Evolutionary conservation across 1,284 basidiomycete species (phyloP), one percentile per base, ranked within the genome.

Genomic region (Ganoderma lingzhi): DNA sequence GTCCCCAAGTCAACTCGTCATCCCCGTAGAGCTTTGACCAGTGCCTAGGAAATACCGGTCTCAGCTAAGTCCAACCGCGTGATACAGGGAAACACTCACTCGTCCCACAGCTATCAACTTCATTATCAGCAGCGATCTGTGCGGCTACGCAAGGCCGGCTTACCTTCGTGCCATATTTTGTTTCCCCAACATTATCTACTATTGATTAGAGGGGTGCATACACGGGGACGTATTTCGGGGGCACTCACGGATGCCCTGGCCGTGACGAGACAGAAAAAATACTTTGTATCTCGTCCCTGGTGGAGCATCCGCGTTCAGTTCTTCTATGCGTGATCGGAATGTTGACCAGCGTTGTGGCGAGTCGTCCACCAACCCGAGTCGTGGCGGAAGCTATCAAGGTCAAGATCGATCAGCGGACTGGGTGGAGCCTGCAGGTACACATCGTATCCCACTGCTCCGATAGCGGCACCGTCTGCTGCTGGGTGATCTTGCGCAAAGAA

Each of bases 1-100:
- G 94, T 42, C 94, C 94, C 94, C 95, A 96, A 0, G 82, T 84
- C 12, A 95, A 82, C 65, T 92, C 86, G 14, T 84, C 92, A 74
- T 97, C 93, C 0, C 89, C 89, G 60, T 91, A 82, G 28, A 92
- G 77, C 74, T 87, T 89, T 0, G 93, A 87, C 90, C 90, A 96
- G 70, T 32, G 64, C 28, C 72, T 72, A 53, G n/a, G 12, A 0
- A 37, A 1, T 17, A n/a, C 32, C 19, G 15, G 8, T 2, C 1
- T 28, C 9, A 35, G 17, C 19, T 15, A n/a, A 0, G 14, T n/a
- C 32, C 41, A 15, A 3, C 9, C 19, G 3, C 45, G n/a, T 5
- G 15, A 8, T 9, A 3, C 6, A 17, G 8, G 5, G 35, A 39
- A 30, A 23, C 9, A 79, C 85, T 73, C 69, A 92, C 90, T 84